These are phyloP conservation scores for Parachaetomium inaequale DNA, from an alignment of 495 filamentous ascomycete species.

Conservation along the genomic window DNA sequence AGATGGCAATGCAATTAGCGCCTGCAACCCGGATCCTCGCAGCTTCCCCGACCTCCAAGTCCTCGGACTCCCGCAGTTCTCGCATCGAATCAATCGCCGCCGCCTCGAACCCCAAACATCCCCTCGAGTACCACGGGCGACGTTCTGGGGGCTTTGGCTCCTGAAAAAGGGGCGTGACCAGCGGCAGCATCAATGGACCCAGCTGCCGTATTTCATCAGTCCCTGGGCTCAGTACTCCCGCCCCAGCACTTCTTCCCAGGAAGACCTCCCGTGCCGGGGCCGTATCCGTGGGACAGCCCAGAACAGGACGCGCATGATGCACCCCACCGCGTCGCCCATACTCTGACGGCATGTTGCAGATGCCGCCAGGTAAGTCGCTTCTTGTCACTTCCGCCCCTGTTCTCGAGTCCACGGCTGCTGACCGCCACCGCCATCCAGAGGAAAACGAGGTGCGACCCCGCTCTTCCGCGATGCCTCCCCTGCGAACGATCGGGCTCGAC, in stretches of 20 bases:
- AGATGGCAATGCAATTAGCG: neutral
- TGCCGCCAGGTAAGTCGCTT: conserved; percentile 49
- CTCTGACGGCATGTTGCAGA: conserved; percentile 75
- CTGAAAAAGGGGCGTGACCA: neutral
- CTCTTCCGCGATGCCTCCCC: conserved; percentile 83
- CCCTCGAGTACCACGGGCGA: neutral
- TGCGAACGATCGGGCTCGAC: conserved; percentile 84
- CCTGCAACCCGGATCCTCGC: neutral
- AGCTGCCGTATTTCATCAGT: conserved; percentile 48
- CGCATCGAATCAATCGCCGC: neutral
- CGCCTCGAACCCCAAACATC: neutral
- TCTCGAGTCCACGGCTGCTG: neutral
- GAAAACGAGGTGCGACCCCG: conserved; percentile 91
- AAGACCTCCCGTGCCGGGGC: conserved; percentile 30
- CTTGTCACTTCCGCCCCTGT: too few relatives aligned
- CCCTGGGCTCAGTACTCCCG: conserved; percentile 43
- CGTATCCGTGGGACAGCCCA: conserved; percentile 25
- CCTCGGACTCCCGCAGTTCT: neutral
- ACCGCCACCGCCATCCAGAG: conserved; percentile 51
- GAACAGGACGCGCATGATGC: conserved; percentile 40
- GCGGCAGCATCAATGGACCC: conserved; percentile 43
- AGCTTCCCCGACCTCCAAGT: neutral
- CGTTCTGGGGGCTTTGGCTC: neutral
- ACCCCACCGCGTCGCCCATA: conserved; percentile 67
- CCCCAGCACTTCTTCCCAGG: conserved; percentile 34